Evolutionary conservation across 2,329 filamentous ascomycete species (phyloP).

Genomic region (Lithohypha guttulata): DNA sequence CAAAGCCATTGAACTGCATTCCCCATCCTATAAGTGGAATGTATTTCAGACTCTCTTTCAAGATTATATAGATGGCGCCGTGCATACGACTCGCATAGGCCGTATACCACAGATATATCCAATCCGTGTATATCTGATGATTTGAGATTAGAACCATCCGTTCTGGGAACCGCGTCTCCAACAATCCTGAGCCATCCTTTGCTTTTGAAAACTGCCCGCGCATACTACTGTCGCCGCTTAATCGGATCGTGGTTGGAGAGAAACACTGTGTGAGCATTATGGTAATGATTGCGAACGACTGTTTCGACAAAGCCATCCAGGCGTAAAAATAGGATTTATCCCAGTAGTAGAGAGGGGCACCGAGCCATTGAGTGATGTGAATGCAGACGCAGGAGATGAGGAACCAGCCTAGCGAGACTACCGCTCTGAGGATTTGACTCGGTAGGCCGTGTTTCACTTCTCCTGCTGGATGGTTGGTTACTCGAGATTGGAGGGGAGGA

Average conservation of each 20-base stretch:
- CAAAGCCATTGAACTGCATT: constrained; percentile 56
- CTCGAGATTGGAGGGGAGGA: not conserved
- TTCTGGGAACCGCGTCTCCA: constrained; percentile 50
- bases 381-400: constrained; percentile 32
- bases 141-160: constrained; percentile 53
- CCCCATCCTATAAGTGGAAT: constrained; percentile 53
- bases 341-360: constrained; percentile 50
- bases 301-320: constrained; percentile 57
- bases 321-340: constrained; percentile 51
- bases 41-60: constrained; percentile 55
- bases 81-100: constrained; percentile 56
- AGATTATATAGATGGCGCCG: constrained; percentile 55
- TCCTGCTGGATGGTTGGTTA: constrained; percentile 19
- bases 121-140: constrained; percentile 59
- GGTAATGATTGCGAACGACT: constrained; percentile 53
- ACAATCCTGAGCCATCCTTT: constrained; percentile 39
- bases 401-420: constrained; percentile 37
- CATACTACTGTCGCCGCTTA: constrained; percentile 52
- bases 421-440: constrained; percentile 35
- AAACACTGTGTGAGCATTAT: constrained; percentile 54
- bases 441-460: constrained; percentile 35
- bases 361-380: constrained; percentile 48
- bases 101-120: constrained; percentile 59
- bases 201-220: constrained; percentile 47
- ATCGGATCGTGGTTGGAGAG: constrained; percentile 49